Conservation (phyloP, 2,329 filamentous ascomycete species). For the Colletotrichum gloeosporioides region DNA sequence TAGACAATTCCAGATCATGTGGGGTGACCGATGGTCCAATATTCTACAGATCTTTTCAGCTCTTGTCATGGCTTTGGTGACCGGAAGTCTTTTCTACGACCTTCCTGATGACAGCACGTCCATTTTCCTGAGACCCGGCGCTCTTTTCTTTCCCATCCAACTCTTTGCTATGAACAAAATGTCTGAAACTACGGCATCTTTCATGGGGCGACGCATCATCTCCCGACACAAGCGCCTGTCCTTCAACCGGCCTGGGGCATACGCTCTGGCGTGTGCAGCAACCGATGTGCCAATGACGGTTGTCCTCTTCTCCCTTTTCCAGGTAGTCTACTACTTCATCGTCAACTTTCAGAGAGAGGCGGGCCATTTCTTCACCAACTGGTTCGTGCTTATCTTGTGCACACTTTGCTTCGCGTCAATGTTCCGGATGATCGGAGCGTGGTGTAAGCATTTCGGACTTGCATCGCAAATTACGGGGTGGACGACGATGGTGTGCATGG, state of each 20-base stretch:
- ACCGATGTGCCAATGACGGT: constrained; percentile 65
- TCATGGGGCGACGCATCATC: constrained; percentile 49
- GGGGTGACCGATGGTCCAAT: constrained; percentile 54
- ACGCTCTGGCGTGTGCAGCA: constrained; percentile 58
- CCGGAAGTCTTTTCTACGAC: constrained; percentile 66
- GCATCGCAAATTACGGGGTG: constrained; percentile 59
- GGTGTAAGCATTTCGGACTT: constrained; percentile 68
- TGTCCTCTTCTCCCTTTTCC: constrained; percentile 51
- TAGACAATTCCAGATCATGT: constrained; percentile 60
- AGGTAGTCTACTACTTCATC: constrained; percentile 64
- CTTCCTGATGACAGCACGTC: constrained; percentile 51
- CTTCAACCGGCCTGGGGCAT: constrained; percentile 56
- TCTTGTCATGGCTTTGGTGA: constrained; percentile 62
- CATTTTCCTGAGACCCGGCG: constrained; percentile 59
- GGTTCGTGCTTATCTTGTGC: constrained; percentile 69
- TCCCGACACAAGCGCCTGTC: constrained; percentile 53
- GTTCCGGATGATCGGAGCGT: constrained; percentile 75
- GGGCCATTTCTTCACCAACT: constrained; percentile 76
- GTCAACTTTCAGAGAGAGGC: constrained; percentile 59
- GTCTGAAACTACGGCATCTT: constrained; percentile 54
- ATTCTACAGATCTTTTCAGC: constrained; percentile 50
- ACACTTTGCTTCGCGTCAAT: constrained; percentile 77
- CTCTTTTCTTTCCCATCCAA: constrained; percentile 65
- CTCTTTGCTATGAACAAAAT: constrained; percentile 64
- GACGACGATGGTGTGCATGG: constrained; percentile 64